Percentiles rank a stretch among this genome's conserved stretches.
Conservation (phyloP, 2,329 filamentous ascomycete species). For the Emergomyces orientalis region DNA sequence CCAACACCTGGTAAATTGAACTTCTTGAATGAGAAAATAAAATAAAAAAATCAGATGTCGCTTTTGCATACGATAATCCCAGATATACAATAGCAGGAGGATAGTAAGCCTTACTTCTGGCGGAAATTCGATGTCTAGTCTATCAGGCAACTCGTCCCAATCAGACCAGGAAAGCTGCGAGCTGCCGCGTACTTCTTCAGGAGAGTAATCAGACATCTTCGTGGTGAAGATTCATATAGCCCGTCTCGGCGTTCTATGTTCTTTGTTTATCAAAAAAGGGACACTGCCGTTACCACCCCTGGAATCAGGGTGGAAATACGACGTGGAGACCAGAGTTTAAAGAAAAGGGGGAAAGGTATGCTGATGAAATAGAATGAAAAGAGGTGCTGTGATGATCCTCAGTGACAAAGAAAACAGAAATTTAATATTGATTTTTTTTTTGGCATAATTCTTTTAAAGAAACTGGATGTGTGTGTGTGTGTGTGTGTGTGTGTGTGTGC, state of each 20-base stretch:
- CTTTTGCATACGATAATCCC: background rate
- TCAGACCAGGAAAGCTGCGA: background rate
- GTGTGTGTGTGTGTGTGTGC: background rate
- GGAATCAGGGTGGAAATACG: background rate
- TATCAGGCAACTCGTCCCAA: conserved; percentile 3
- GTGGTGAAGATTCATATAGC: background rate
- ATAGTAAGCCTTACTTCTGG: background rate
- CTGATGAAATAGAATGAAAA: background rate
- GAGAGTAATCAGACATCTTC: background rate
- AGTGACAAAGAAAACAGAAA: background rate
- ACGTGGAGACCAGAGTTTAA: background rate
- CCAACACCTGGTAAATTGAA: background rate
- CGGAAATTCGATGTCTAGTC: background rate
- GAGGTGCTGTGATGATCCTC: background rate
- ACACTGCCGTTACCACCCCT: background rate
- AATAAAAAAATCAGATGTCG: background rate
- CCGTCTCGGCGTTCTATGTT: background rate
- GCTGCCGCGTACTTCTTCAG: background rate
- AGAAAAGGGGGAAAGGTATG: background rate
- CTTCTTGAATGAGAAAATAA: background rate
- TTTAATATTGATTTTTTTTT: background rate
- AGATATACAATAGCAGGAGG: background rate
- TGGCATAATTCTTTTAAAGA: background rate
- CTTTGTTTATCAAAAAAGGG: background rate
- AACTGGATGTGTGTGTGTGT: background rate